phyloP scores from a whole-genome alignment of 805 yeast genomes.

The Cyberlindnera veronae region DNA sequence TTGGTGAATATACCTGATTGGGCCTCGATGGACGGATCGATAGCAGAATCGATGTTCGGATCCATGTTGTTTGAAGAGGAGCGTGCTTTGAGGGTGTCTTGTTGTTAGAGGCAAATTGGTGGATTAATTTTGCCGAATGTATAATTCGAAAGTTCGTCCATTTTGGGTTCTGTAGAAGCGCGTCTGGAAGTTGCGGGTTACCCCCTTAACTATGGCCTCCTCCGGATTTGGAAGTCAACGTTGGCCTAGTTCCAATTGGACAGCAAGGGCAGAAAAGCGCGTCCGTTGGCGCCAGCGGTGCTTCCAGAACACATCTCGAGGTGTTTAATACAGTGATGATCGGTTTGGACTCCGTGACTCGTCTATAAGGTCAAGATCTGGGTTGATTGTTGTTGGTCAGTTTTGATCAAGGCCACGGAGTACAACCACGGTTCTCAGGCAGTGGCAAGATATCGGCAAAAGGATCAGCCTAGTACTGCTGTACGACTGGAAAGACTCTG shows the following conservation, averaged over 20 bases:
- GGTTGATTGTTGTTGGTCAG: too few species aligned
- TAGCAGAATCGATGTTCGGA: slow-evolving; percentile 18
- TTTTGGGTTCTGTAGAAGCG: slow-evolving; percentile 3
- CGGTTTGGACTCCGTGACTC: too few species aligned
- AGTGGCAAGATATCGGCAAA: too few species aligned
- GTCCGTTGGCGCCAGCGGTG: not conserved
- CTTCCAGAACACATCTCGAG: too few species aligned
- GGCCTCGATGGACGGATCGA: slow-evolving; percentile 25
- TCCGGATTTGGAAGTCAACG: slow-evolving; percentile 6
- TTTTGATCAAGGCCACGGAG: too few species aligned
- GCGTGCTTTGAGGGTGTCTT: not conserved
- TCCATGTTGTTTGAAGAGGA: not conserved
- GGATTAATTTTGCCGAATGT: not conserved
- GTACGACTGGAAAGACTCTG: too few species aligned
- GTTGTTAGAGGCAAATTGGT: not conserved
- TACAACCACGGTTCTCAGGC: too few species aligned
- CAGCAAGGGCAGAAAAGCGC: slow-evolving; percentile 1
- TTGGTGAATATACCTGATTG: slow-evolving; percentile 23
- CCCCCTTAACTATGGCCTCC: not conserved
- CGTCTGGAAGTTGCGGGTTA: slow-evolving; percentile 9
- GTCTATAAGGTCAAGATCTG: too few species aligned
- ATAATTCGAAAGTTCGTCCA: slow-evolving; percentile 7
- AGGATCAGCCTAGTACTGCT: too few species aligned
- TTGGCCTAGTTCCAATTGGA: slow-evolving; percentile 2
- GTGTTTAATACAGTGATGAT: too few species aligned